Conservation (phyloP, 2,329 filamentous ascomycete genomes). For the Pyrenophora seminiperda region DNA sequence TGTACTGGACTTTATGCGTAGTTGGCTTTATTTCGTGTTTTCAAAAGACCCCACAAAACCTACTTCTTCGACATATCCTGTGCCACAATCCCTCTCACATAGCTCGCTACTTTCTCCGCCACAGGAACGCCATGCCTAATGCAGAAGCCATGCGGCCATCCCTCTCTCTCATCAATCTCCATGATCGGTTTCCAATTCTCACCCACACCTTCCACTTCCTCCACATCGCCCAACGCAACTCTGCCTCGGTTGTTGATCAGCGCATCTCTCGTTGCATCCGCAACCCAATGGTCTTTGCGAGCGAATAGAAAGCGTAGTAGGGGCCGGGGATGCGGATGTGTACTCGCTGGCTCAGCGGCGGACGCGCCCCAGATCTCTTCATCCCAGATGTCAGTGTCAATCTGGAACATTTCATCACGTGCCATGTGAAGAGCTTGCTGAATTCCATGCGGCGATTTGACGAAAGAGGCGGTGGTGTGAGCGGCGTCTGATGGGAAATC, state of each 20-base stretch:
- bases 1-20: not conserved
- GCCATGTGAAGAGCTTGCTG: slow-evolving; percentile 64
- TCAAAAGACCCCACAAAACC: not conserved
- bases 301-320: slow-evolving; percentile 65
- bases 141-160: slow-evolving; percentile 65
- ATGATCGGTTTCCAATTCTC: slow-evolving; percentile 56
- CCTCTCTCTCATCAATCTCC: slow-evolving; percentile 60
- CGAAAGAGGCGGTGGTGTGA: slow-evolving; percentile 56
- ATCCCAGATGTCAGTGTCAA: slow-evolving; percentile 62
- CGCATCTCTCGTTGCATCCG: slow-evolving; percentile 61
- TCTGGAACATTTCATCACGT: slow-evolving; percentile 62
- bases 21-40: not conserved
- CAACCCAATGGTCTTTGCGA: slow-evolving; percentile 66
- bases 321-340: slow-evolving; percentile 44
- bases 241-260: slow-evolving; percentile 50
- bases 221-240: slow-evolving; percentile 18
- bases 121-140: slow-evolving; percentile 56
- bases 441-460: slow-evolving; percentile 57
- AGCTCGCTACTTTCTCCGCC: slow-evolving; percentile 57
- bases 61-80: slow-evolving; percentile 23
- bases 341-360: slow-evolving; percentile 19
- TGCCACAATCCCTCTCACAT: slow-evolving; percentile 52
- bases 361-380: slow-evolving; percentile 64
- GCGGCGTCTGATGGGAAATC: slow-evolving; percentile 52
- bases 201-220: slow-evolving; percentile 29